Conservation (phyloP, 768 basidiomycete species). For the Xerocomellus intermedius region DNA sequence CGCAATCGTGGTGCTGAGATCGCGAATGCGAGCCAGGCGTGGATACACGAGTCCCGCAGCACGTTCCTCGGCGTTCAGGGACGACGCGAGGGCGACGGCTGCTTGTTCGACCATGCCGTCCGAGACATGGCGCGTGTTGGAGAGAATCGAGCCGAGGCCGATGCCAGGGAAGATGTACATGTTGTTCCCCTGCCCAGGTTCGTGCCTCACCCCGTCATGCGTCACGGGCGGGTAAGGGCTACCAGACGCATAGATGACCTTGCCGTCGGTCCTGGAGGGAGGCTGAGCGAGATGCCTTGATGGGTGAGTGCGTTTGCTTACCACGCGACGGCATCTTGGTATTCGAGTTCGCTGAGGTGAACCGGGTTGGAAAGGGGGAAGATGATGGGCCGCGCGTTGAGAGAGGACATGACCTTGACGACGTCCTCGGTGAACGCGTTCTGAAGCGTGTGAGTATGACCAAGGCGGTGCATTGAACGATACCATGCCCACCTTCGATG, state of each 20-base stretch:
- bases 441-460: constrained; percentile 15
- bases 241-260: constrained; percentile 70
- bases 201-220: constrained; percentile 46
- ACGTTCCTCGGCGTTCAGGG: constrained; percentile 54
- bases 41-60: constrained; percentile 63
- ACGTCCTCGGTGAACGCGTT: constrained; percentile 64
- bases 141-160: constrained; percentile 61
- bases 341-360: constrained; percentile 58
- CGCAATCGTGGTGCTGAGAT: constrained; percentile 62
- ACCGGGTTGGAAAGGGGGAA: constrained; percentile 81
- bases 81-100: constrained; percentile 57
- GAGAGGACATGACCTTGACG: constrained; percentile 58
- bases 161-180: constrained; percentile 69
- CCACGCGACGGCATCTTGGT: constrained; percentile 58
- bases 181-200: constrained; percentile 80
- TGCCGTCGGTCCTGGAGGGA: constrained; percentile 54
- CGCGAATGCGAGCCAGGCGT: constrained; percentile 61
- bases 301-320: constrained; percentile 20
- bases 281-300: neutral
- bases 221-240: constrained; percentile 61
- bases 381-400: constrained; percentile 73
- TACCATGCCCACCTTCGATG: constrained; percentile 36
- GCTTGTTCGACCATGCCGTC: constrained; percentile 70
- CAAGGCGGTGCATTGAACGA: neutral
- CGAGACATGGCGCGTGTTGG: constrained; percentile 57